These are phyloP conservation scores for Carpinus viminea DNA, from an alignment of 306 rosid species.

Conservation along the genomic window DNA sequence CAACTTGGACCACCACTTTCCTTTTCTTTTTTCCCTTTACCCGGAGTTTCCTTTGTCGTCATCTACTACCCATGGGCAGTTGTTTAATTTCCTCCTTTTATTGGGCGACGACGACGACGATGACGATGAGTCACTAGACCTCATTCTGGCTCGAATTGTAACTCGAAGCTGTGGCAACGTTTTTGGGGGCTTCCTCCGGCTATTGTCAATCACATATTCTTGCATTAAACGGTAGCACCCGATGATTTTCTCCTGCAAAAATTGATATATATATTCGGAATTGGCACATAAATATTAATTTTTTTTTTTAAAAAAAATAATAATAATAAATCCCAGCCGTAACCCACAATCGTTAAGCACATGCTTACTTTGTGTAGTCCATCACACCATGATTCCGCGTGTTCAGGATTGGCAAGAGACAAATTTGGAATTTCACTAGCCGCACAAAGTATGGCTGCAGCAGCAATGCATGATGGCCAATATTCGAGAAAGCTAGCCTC, in stretches of 20 bases:
- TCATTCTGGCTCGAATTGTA: slow-evolving; percentile 46
- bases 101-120: slow-evolving; percentile 40
- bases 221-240: slow-evolving; percentile 85
- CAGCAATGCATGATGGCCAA: slow-evolving; percentile 99
- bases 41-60: slow-evolving; percentile 74
- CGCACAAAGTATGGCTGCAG: slow-evolving; percentile 81
- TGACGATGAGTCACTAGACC: slow-evolving; percentile 53
- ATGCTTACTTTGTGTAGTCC: slow-evolving; percentile 88
- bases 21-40: slow-evolving; percentile 31
- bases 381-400: slow-evolving; percentile 90
- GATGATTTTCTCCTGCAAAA: slow-evolving; percentile 73
- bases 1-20: slow-evolving; percentile 55
- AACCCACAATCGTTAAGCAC: slow-evolving; percentile 1
- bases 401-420: slow-evolving; percentile 72
- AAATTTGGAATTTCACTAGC: slow-evolving; percentile 78
- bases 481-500: slow-evolving; percentile 82
- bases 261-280: slow-evolving; percentile 7
- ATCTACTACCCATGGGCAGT: slow-evolving; percentile 66
- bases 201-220: slow-evolving; percentile 53
- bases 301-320: too few relatives aligned
- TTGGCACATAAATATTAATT: neutral
- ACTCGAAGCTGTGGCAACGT: slow-evolving; percentile 73
- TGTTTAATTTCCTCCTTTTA: slow-evolving; percentile 83
- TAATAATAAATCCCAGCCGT: neutral
- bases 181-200: slow-evolving; percentile 44